These are phyloP conservation scores for Murraya paniculata DNA, from an alignment of 345 rosid species.

Conservation along the genomic window DNA sequence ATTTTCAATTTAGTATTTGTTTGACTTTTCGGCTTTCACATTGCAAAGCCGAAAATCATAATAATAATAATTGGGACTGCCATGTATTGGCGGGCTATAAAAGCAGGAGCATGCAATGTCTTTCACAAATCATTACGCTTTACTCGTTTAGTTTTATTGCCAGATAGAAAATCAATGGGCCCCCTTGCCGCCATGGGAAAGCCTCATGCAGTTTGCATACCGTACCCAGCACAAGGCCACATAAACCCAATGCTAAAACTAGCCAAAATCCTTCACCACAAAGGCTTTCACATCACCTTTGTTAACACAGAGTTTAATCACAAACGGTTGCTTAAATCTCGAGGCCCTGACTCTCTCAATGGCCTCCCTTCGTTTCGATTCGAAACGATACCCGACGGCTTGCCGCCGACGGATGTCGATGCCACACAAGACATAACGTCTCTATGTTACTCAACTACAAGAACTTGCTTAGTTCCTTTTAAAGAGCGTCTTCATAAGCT, in stretches of 20 bases:
- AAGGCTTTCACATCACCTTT: conserved; percentile 49
- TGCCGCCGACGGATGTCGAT: conserved; percentile 30
- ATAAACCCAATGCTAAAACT: conserved; percentile 46
- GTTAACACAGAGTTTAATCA: conserved; percentile 51
- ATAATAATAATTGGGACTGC: too few species aligned
- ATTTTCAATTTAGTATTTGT: too few species aligned
- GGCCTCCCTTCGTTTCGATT: conserved; percentile 42
- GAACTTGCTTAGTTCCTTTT: conserved; percentile 31
- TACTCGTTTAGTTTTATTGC: background rate
- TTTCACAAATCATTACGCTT: background rate
- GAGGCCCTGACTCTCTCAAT: conserved; percentile 29
- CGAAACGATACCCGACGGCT: conserved; percentile 44
- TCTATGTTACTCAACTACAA: conserved; percentile 34
- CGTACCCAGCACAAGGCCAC: conserved; percentile 58
- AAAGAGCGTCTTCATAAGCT: conserved; percentile 28
- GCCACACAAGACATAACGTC: conserved; percentile 45
- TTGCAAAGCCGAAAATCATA: too few species aligned
- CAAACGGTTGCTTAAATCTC: conserved; percentile 35
- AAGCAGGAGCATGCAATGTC: background rate
- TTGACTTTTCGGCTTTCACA: too few species aligned
- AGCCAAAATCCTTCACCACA: conserved; percentile 47
- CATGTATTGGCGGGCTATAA: background rate
- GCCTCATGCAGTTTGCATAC: conserved; percentile 53
- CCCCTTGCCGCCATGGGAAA: background rate
- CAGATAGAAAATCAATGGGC: conserved; percentile 11